Base-by-base conservation (phyloP, 148 eudicot species). In the Oxyria digyna region DNA sequence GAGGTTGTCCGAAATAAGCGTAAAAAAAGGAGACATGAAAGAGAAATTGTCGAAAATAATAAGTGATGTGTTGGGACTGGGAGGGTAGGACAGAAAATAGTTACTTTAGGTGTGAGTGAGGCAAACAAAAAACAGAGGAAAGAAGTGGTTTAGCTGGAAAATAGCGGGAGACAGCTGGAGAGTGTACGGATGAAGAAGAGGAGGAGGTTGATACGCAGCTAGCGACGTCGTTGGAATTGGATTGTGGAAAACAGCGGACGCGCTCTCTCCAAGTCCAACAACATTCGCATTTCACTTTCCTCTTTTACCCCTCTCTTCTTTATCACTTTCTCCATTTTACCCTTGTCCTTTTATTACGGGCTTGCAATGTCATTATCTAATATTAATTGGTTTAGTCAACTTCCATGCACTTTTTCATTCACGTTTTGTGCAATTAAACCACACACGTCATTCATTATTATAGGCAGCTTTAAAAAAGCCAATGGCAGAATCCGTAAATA, bases 221-320 rank as follows among this genome's bases (percentile, higher is more conserved):
- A 48, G 20, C 54, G 54, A 48, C 54, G 54, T 48, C 54, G 54
- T n/a, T n/a, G n/a, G n/a, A n/a, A n/a, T 48, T 48, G 54, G 54
- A 20, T 48, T 48, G 54, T 48, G 54, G 54, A 48, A 24, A 48
- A 48, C 17, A n/a, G 54, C 54, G 20, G 24, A 48, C 26, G 62
- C 62, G 27, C 27, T 21, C 12, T 21, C 62, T 52, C 62, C 55
- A 49, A 49, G 24, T 5, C 2, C 55, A 5, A 2, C 31, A 52
- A 8, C 29, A 4, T 21, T 13, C 54, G 21, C 21, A 48, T 52
- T 52, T 49, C 14, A 1, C 0, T 24, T 24, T 52, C 24, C 62
- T 52, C 2, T 52, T 52, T 21, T 52, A 52, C 62, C 29, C 62
- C 20, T 5, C 15, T 14, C 52, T 0, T 13, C n/a, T n/a, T n/a